phyloP scores from a whole-genome alignment of 148 eudicot species.

The Suaeda aralocaspica region DNA sequence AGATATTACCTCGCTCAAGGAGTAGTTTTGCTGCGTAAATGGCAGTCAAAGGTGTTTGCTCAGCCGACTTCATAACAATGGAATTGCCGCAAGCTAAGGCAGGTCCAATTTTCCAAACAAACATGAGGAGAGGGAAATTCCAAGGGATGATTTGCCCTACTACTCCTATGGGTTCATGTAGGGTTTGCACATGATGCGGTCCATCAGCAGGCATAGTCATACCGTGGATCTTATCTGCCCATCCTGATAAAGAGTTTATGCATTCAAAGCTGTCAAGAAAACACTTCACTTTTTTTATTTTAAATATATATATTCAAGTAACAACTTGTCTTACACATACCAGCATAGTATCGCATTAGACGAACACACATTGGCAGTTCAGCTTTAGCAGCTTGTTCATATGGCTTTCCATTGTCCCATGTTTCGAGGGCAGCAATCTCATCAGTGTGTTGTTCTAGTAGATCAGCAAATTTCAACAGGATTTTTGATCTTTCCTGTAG shows the following conservation, averaged over 20 bases:
- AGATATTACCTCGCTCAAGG: conserved; percentile 58
- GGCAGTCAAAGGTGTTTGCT: conserved; percentile 76
- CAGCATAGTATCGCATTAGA: conserved; percentile 60
- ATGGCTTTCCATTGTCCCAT: conserved; percentile 72
- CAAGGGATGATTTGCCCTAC: conserved; percentile 84
- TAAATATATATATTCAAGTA: too few species aligned
- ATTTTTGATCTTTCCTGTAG: conserved; percentile 55
- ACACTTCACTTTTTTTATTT: neutral
- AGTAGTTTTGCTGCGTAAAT: conserved; percentile 56
- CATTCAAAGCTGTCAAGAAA: neutral
- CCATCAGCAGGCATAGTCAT: conserved; percentile 72
- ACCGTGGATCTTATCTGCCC: conserved; percentile 86
- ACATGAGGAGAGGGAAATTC: conserved; percentile 83
- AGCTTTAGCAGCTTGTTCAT: conserved; percentile 48
- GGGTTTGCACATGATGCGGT: conserved; percentile 53
- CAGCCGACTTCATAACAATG: conserved; percentile 69
- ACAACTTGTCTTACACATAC: too few species aligned
- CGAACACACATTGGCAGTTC: conserved; percentile 68
- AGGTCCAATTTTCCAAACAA: conserved; percentile 76
- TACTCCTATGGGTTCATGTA: conserved; percentile 82
- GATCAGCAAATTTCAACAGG: conserved; percentile 57
- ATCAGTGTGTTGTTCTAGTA: conserved; percentile 64
- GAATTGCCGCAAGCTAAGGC: conserved; percentile 82
- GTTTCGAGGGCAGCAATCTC: conserved; percentile 73
- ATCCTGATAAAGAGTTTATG: conserved; percentile 43